Evolutionary conservation across 345 rosid genomes (phyloP).

Genomic region (Moricandia arvensis): DNA sequence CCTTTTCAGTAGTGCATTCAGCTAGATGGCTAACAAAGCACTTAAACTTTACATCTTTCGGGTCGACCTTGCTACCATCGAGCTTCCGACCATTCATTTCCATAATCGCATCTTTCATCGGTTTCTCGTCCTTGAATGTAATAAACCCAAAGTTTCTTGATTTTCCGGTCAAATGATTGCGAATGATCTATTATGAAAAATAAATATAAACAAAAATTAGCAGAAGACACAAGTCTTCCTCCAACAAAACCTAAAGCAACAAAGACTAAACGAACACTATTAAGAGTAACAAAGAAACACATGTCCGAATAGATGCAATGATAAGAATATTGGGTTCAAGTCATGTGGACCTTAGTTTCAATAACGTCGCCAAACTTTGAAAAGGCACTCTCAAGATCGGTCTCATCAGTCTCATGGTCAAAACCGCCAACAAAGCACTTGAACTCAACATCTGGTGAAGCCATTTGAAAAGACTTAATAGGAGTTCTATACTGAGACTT

Average conservation of each 20-base stretch:
- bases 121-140: not conserved
- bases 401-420: conserved; percentile 60
- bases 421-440: conserved; percentile 77
- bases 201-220: too few relatives aligned
- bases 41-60: not conserved
- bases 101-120: not conserved
- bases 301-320: not conserved
- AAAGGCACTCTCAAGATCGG: conserved; percentile 50
- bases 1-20: not conserved
- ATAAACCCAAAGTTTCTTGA: not conserved
- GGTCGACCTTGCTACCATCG: not conserved
- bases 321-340: not conserved
- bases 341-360: conserved; percentile 46
- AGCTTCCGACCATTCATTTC: not conserved
- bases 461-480: conserved; percentile 32
- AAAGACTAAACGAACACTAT: too few relatives aligned
- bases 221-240: too few relatives aligned
- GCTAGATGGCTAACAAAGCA: not conserved
- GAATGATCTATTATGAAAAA: not conserved
- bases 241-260: too few relatives aligned
- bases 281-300: too few relatives aligned
- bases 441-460: conserved; percentile 41
- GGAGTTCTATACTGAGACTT: not conserved
- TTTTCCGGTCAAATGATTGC: not conserved
- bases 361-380: conserved; percentile 55